A percentile compares a stretch with the other conserved stretches of the same genome.
These are phyloP conservation scores for Lactarius evosmus DNA, from an alignment of 768 basidiomycete genomes.

Conservation along the genomic window DNA sequence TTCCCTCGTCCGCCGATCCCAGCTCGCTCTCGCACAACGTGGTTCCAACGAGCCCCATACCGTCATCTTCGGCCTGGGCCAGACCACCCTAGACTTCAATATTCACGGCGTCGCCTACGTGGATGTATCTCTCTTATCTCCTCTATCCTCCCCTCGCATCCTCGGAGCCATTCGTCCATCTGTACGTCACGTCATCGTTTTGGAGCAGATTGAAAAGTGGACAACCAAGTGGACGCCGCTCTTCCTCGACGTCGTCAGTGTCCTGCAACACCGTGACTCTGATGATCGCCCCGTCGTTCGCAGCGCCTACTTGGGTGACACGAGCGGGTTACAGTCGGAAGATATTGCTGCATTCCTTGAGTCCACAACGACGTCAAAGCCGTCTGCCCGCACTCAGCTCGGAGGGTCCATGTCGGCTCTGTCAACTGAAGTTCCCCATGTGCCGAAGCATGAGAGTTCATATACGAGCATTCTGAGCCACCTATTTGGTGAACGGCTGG, in stretches of 20 bases:
- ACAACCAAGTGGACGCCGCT: conserved; percentile 82
- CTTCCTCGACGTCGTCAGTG: conserved; percentile 75
- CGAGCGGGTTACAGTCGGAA: conserved; percentile 36
- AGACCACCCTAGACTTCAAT: conserved; percentile 39
- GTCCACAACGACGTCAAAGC: conserved; percentile 38
- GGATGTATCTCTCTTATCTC: conserved; percentile 63
- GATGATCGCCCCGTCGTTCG: conserved; percentile 54
- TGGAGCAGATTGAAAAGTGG: conserved; percentile 77
- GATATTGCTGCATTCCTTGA: conserved; percentile 56
- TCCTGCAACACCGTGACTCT: conserved; percentile 57
- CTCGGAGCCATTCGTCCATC: conserved; percentile 58
- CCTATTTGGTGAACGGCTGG: conserved; percentile 73
- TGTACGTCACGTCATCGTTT: conserved; percentile 65
- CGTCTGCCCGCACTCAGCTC: conserved; percentile 48
- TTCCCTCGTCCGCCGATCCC: conserved; percentile 56
- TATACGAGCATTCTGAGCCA: conserved; percentile 88
- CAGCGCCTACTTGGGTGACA: conserved; percentile 59
- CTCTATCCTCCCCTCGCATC: conserved; percentile 57
- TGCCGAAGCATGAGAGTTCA: conserved; percentile 86
- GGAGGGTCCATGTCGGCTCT: conserved; percentile 38
- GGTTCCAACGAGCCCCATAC: conserved; percentile 59
- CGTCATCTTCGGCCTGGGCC: conserved; percentile 70
- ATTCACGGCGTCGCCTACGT: conserved; percentile 63
- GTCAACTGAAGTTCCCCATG: conserved; percentile 45
- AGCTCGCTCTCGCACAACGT: conserved; percentile 50